These are phyloP conservation scores for Colletotrichum sp. DNA, from an alignment of 2,329 filamentous ascomycete genomes.

Conservation along the genomic window DNA sequence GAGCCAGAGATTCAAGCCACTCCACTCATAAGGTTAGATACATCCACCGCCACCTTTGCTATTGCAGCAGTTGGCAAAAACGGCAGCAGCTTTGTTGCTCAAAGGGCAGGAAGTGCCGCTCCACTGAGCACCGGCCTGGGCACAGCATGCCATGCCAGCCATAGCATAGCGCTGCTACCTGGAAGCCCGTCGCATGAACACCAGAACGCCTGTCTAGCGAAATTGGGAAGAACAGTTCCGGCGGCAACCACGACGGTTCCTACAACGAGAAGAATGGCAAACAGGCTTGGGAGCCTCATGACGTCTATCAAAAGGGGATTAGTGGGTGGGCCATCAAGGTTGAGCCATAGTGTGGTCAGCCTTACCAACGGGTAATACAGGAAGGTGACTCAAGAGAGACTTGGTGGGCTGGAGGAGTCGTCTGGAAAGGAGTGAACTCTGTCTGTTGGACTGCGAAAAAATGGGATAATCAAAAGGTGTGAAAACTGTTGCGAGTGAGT, in stretches of 20 bases:
- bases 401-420: background rate
- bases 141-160: background rate
- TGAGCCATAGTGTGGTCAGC: background rate
- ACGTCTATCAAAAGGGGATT: accelerated
- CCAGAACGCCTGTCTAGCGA: background rate
- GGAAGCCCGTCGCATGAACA: background rate
- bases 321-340: accelerated
- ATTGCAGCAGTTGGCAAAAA: background rate
- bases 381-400: background rate
- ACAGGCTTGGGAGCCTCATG: accelerated
- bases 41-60: background rate
- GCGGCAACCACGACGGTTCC: accelerated
- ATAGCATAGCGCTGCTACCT: background rate
- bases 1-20: background rate
- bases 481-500: too few species aligned
- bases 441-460: background rate
- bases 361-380: background rate
- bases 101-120: background rate
- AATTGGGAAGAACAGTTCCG: accelerated
- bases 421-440: background rate
- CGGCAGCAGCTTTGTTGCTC: background rate
- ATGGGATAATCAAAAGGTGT: background rate
- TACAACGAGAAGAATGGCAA: background rate
- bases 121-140: background rate
- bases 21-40: background rate